phyloP scores from a whole-genome alignment of 805 yeast genomes.

The Ogataea dorogensis region DNA sequence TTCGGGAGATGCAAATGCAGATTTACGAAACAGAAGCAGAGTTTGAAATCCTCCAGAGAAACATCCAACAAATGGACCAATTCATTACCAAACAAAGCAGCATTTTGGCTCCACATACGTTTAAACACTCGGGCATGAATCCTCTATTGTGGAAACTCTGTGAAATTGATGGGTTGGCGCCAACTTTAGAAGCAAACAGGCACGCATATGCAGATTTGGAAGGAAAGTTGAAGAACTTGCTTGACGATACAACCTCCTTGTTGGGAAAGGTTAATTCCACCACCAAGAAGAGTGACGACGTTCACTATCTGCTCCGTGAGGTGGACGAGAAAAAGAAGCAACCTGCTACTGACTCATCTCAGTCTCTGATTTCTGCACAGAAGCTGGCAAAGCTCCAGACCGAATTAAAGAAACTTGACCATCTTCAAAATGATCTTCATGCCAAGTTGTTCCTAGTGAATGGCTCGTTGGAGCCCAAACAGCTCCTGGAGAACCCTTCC shows the following conservation, averaged over 20 bases:
- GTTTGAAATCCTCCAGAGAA: slow-evolving; percentile 25
- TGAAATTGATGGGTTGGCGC: slow-evolving; percentile 26
- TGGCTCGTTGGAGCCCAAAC: slow-evolving; percentile 30
- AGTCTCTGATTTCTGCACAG: slow-evolving; percentile 22
- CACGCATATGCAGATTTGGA: not conserved
- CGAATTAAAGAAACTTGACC: slow-evolving; percentile 14
- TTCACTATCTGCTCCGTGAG: slow-evolving; percentile 1
- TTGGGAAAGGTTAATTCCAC: slow-evolving; percentile 1
- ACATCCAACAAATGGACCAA: slow-evolving; percentile 18
- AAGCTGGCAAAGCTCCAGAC: slow-evolving; percentile 18
- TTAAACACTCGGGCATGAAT: slow-evolving; percentile 21
- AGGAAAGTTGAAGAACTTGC: not conserved
- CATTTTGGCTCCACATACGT: slow-evolving; percentile 21
- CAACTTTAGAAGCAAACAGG: slow-evolving; percentile 7
- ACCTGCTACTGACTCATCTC: slow-evolving; percentile 12
- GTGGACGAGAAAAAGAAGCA: slow-evolving; percentile 1
- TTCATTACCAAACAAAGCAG: slow-evolving; percentile 28
- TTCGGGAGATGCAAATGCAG: slow-evolving; percentile 28
- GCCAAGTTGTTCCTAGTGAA: slow-evolving; percentile 29
- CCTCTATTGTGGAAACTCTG: slow-evolving; percentile 32
- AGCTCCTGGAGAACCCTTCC: slow-evolving; percentile 27
- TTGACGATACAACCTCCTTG: not conserved
- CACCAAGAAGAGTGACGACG: slow-evolving; percentile 1
- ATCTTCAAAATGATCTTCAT: slow-evolving; percentile 20
- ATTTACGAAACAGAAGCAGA: slow-evolving; percentile 33